These are phyloP conservation scores for Sporothrix inflata DNA, from an alignment of 2,329 filamentous ascomycete species.

Conservation along the genomic window DNA sequence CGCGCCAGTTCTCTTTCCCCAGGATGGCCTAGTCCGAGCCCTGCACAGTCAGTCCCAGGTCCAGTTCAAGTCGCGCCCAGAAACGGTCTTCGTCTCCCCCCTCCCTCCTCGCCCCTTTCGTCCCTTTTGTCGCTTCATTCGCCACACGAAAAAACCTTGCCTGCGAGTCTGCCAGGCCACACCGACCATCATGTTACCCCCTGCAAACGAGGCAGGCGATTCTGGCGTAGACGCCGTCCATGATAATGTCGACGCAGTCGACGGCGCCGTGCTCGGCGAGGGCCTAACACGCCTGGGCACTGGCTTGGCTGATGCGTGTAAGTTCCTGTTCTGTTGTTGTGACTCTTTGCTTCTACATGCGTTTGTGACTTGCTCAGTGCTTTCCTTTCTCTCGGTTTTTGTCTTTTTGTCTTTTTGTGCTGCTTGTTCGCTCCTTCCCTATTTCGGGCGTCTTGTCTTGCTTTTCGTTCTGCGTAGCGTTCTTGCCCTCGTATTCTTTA, in stretches of 20 bases:
- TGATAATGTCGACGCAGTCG: background rate
- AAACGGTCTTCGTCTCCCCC: background rate
- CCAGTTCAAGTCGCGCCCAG: background rate
- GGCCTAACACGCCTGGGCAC: background rate
- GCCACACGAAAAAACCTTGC: conserved; percentile 1
- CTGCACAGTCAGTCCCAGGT: background rate
- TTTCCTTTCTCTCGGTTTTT: background rate
- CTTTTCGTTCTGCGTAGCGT: conserved; percentile 6
- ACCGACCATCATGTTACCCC: conserved; percentile 8
- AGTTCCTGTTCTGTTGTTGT: conserved; percentile 5
- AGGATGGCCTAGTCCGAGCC: background rate
- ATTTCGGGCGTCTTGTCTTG: background rate
- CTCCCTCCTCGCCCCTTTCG: conserved; percentile 2
- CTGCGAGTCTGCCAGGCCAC: background rate
- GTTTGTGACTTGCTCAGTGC: background rate
- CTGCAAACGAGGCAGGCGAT: background rate
- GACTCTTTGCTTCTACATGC: background rate
- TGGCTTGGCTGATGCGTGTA: conserved; percentile 3
- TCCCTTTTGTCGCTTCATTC: conserved; percentile 12
- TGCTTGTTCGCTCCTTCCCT: conserved; percentile 10
- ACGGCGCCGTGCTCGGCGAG: background rate
- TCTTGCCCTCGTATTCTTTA: conserved; percentile 9
- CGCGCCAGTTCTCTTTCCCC: background rate
- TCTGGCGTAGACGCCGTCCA: conserved; percentile 11
- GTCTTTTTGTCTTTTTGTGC: background rate